phyloP scores from a whole-genome alignment of 805 yeast genomes.

The Maudiozyma saulgeensis region DNA sequence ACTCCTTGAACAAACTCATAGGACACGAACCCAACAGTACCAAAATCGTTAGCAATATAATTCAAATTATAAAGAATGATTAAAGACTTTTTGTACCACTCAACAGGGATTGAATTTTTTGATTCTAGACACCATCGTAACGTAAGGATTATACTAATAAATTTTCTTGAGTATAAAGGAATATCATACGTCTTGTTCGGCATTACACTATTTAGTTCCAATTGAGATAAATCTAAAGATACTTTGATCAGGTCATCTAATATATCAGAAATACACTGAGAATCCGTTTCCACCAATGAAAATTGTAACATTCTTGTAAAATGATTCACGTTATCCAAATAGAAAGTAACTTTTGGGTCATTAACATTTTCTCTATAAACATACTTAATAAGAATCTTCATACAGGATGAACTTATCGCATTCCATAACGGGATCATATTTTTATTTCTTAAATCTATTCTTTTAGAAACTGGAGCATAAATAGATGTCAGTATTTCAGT shows the following conservation, averaged over 20 bases:
- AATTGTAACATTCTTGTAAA: conserved; percentile 16
- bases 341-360: conserved; percentile 1
- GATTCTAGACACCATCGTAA: conserved; percentile 12
- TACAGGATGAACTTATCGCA: conserved; percentile 7
- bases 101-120: not conserved
- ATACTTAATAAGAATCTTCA: conserved; percentile 8
- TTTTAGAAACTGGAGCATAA: conserved; percentile 5
- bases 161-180: conserved; percentile 12
- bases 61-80: conserved; percentile 14
- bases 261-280: not conserved
- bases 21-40: conserved; percentile 20
- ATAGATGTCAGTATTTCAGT: not conserved
- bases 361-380: conserved; percentile 3
- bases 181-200: conserved; percentile 10
- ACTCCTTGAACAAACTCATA: conserved; percentile 20
- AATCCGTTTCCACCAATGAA: not conserved
- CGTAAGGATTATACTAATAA: conserved; percentile 14
- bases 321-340: conserved; percentile 11
- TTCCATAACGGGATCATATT: conserved; percentile 10
- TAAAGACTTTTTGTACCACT: conserved; percentile 11
- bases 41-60: conserved; percentile 21
- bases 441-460: conserved; percentile 1
- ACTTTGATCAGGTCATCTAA: conserved; percentile 7
- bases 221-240: conserved; percentile 8
- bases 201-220: conserved; percentile 7